Conservation (phyloP, 108 stramenopile genomes). For the Conticribra weissflogii region DNA sequence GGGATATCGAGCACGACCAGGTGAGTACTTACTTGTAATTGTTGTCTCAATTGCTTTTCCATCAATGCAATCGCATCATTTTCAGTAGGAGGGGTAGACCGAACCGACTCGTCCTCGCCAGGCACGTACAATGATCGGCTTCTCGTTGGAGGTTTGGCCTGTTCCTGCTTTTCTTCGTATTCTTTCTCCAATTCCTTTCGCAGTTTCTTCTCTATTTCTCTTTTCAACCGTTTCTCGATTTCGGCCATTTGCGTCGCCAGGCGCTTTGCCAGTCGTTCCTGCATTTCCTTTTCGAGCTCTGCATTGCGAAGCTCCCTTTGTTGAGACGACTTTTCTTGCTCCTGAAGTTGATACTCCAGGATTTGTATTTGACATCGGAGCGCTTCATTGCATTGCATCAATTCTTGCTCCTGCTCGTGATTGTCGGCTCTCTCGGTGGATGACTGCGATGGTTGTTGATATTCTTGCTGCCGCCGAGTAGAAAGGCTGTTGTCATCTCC, state of each 20-base stretch:
- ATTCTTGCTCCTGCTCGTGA: slow-evolving; percentile 1
- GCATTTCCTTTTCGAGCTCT: slow-evolving; percentile 42
- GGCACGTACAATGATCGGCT: not conserved
- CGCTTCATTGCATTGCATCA: slow-evolving; percentile 16
- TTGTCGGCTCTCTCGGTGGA: slow-evolving; percentile 8
- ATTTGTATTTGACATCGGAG: slow-evolving; percentile 22
- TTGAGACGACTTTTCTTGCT: not conserved
- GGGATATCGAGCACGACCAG: too few relatives aligned
- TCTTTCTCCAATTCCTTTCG: slow-evolving; percentile 37
- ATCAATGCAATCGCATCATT: not conserved
- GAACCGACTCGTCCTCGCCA: not conserved
- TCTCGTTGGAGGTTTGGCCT: not conserved
- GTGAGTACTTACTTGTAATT: too few relatives aligned
- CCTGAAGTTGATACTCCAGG: slow-evolving; percentile 20
- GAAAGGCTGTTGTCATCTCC: not conserved
- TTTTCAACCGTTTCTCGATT: slow-evolving; percentile 6
- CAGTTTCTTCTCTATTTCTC: slow-evolving; percentile 22
- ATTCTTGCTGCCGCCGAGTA: not conserved
- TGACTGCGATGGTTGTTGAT: slow-evolving; percentile 13
- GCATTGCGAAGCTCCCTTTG: slow-evolving; percentile 8
- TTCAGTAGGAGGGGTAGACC: not conserved
- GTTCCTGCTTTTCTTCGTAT: slow-evolving; percentile 12
- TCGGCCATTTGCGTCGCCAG: slow-evolving; percentile 27
- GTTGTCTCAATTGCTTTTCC: slow-evolving; percentile 25
- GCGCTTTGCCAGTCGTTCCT: slow-evolving; percentile 32